Evolutionary conservation across 768 basidiomycete genomes (phyloP).

Genomic region (Porpolomopsis calyptriformis): DNA sequence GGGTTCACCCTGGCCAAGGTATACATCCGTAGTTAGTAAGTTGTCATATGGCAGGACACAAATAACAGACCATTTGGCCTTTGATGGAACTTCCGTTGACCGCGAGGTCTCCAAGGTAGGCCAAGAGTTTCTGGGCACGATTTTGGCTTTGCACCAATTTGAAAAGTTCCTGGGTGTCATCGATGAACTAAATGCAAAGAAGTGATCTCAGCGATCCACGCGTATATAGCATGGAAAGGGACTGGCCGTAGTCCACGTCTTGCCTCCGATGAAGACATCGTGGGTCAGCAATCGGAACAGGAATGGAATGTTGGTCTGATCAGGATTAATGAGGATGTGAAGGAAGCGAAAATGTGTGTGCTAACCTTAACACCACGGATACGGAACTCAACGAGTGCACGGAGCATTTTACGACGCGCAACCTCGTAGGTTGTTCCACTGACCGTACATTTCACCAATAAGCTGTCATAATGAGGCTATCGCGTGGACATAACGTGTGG

Average conservation of each 20-base stretch:
- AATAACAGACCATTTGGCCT: constrained; percentile 56
- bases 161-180: constrained; percentile 99
- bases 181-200: constrained; percentile 69
- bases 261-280: constrained; percentile 89
- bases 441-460: constrained; percentile 93
- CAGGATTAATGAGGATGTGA: background rate
- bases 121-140: constrained; percentile 93
- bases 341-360: background rate
- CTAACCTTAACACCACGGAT: constrained; percentile 96
- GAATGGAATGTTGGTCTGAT: constrained; percentile 97
- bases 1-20: constrained; percentile 80
- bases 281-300: constrained; percentile 95
- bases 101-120: constrained; percentile 93
- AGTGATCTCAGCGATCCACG: background rate
- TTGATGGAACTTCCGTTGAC: constrained; percentile 98
- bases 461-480: constrained; percentile 94
- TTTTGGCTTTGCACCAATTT: constrained; percentile 97
- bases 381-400: constrained; percentile 98
- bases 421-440: constrained; percentile 98
- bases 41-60: background rate
- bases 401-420: constrained; percentile 96
- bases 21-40: background rate
- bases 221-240: constrained; percentile 8
- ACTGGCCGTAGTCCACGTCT: constrained; percentile 92
- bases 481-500: constrained; percentile 4